A percentile compares a stretch with the other conserved stretches of the same genome.
phyloP scores from a whole-genome alignment of 495 filamentous ascomycete genomes.

The Neurospora hispaniola region DNA sequence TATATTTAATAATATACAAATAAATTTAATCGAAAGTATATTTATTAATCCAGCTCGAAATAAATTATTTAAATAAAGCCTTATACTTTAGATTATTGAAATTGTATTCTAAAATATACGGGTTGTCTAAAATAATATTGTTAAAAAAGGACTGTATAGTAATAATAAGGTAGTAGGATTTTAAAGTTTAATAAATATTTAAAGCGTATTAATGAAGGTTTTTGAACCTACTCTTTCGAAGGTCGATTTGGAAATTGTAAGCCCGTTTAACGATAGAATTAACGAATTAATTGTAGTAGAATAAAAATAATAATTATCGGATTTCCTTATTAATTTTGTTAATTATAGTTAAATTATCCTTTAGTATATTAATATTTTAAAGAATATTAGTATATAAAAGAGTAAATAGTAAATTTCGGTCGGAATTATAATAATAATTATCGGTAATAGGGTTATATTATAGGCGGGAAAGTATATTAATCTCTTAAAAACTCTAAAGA shows the following conservation, averaged over 20 bases:
- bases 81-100: background rate
- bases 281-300: background rate
- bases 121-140: background rate
- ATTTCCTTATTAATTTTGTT: background rate
- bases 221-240: background rate
- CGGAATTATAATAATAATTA: too few species aligned
- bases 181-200: background rate
- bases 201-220: background rate
- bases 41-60: background rate
- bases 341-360: background rate
- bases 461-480: too few species aligned
- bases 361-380: background rate
- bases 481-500: too few species aligned
- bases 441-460: too few species aligned
- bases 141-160: background rate
- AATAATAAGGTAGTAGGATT: background rate
- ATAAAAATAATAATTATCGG: background rate
- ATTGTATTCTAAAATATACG: background rate
- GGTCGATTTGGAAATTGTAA: background rate
- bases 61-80: background rate
- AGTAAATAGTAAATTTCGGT: background rate
- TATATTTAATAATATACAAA: too few species aligned
- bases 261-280: background rate
- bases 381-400: background rate
- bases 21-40: too few species aligned